A percentile compares a stretch with the other conserved stretches of the same genome.
Evolutionary conservation across 164 flowering plant species (phyloP).

Genomic region (Annona cherimola): DNA sequence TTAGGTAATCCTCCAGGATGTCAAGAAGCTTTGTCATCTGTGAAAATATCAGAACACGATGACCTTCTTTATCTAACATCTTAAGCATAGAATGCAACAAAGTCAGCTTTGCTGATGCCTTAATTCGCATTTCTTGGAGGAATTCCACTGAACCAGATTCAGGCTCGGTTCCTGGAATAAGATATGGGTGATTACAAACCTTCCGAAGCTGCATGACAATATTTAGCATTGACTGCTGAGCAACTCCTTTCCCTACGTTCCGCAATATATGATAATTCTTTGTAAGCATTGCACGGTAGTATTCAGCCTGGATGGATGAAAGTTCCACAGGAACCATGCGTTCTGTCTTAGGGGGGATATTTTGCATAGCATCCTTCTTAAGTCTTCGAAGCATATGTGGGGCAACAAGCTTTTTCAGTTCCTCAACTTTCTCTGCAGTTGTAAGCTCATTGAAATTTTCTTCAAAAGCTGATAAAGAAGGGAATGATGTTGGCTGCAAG

Average conservation of each 20-base stretch:
- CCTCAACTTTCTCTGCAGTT: conserved; percentile 92
- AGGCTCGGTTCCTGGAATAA: conserved; percentile 97
- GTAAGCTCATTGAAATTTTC: conserved; percentile 92
- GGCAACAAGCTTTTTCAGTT: conserved; percentile 94
- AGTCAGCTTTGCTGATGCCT: conserved; percentile 96
- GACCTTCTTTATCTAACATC: conserved; percentile 68
- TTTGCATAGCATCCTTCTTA: conserved; percentile 95
- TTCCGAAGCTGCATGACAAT: conserved; percentile 98
- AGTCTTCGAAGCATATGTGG: conserved; percentile 99
- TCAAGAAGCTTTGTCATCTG: conserved; percentile 99
- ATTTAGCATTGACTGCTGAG: conserved; percentile 96
- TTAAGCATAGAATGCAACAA: conserved; percentile 95
- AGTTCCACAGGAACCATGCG: conserved; percentile 96
- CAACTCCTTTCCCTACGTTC: conserved; percentile 88
- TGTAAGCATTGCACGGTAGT: conserved; percentile 98
- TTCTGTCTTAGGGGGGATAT: conserved; percentile 97
- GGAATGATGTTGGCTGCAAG: conserved; percentile 94
- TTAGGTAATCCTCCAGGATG: conserved; percentile 93
- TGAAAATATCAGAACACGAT: conserved; percentile 92
- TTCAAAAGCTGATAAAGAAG: conserved; percentile 85
- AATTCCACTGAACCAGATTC: conserved; percentile 87
- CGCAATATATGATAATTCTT: conserved; percentile 92
- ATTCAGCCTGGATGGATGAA: conserved; percentile 96
- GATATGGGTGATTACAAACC: conserved; percentile 98
- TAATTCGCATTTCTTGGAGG: conserved; percentile 98